Conservation (phyloP, 371 early-diverging fungal genomes). For the Mortierella sp. region DNA sequence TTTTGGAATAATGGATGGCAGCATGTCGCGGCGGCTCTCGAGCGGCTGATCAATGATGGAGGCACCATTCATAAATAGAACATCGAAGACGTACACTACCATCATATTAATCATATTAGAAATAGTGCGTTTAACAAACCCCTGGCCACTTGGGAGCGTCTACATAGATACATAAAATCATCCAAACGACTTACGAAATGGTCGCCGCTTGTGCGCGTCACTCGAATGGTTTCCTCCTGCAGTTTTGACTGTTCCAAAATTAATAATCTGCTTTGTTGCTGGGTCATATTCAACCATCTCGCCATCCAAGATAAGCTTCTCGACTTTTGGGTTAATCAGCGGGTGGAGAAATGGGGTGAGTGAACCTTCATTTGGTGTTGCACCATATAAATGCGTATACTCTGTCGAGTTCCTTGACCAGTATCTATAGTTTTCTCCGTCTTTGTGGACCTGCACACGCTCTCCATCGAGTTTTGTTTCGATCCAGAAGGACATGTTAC, state of each 20-base stretch:
- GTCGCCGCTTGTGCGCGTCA: conserved; percentile 59
- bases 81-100: conserved; percentile 78
- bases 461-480: conserved; percentile 88
- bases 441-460: conserved; percentile 78
- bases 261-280: conserved; percentile 64
- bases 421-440: conserved; percentile 64
- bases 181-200: conserved; percentile 72
- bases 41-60: conserved; percentile 69
- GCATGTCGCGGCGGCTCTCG: conserved; percentile 60
- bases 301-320: conserved; percentile 74
- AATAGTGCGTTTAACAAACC: no score
- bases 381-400: conserved; percentile 76
- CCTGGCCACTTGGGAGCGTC: no score
- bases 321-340: conserved; percentile 57
- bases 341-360: conserved; percentile 64
- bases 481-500: conserved; percentile 70
- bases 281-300: conserved; percentile 83
- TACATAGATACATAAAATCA: no score
- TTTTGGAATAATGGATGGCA: conserved; percentile 63
- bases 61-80: conserved; percentile 72
- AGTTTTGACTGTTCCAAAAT: conserved; percentile 82
- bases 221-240: conserved; percentile 65
- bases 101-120: no score
- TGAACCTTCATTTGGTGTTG: conserved; percentile 59
- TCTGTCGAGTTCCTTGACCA: conserved; percentile 73